Conservation (phyloP, 768 basidiomycete species). For the Guyanaporus albipodus region DNA sequence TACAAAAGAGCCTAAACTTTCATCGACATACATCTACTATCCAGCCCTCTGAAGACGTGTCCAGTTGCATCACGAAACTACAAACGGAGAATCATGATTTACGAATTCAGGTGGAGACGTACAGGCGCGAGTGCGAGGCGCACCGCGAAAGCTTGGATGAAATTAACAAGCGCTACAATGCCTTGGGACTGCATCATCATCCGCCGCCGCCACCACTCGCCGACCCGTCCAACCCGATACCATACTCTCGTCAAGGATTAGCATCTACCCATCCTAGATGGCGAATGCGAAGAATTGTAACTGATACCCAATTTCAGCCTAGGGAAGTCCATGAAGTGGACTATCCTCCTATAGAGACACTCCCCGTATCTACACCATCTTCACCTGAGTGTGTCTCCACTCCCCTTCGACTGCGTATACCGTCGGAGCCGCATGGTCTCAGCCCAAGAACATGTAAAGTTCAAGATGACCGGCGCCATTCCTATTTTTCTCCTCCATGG, state of each 20-base stretch:
- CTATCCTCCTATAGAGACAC: slow-evolving; percentile 15
- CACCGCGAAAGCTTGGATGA: slow-evolving; percentile 10
- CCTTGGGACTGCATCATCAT: background rate
- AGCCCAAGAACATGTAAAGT: background rate
- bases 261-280: slow-evolving; percentile 17
- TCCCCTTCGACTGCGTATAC: slow-evolving; percentile 1
- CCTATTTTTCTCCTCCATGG: background rate
- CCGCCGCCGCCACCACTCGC: background rate
- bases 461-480: background rate
- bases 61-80: slow-evolving; percentile 16
- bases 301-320: background rate
- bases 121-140: slow-evolving; percentile 5
- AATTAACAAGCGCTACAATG: slow-evolving; percentile 9
- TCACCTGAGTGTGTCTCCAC: slow-evolving; percentile 6
- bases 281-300: slow-evolving; percentile 4
- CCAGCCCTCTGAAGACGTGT: slow-evolving; percentile 3
- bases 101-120: slow-evolving; percentile 4
- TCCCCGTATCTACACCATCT: slow-evolving; percentile 7
- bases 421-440: slow-evolving; percentile 7
- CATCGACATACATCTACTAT: slow-evolving; percentile 8
- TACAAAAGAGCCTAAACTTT: slow-evolving; percentile 24
- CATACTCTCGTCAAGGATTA: background rate
- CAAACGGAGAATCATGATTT: slow-evolving; percentile 15
- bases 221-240: background rate
- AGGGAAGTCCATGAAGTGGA: slow-evolving; percentile 4